Conservation (phyloP, 2,329 filamentous ascomycete genomes). For the Orbilia javanica region DNA sequence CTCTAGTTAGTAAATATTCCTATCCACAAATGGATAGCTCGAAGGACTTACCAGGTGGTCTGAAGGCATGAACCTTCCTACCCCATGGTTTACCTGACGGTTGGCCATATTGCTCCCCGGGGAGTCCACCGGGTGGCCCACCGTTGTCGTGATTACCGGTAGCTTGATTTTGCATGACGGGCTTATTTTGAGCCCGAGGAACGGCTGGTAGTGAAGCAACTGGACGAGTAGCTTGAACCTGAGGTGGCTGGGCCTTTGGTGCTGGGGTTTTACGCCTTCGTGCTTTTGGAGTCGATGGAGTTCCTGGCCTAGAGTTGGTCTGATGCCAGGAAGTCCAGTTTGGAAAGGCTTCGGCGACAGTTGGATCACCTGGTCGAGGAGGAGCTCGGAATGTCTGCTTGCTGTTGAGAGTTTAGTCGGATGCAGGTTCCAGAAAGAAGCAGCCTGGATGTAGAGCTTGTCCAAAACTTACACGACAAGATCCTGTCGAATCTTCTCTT, state of each 20-base stretch:
- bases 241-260: neutral
- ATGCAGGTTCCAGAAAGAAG: neutral
- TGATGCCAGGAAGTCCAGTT: neutral
- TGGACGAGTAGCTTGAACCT: neutral
- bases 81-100: neutral
- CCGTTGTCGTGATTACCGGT: neutral
- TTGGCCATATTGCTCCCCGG: too few relatives aligned
- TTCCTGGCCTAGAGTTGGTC: too few relatives aligned
- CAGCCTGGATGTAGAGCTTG: neutral
- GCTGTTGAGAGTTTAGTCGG: neutral
- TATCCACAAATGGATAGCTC: neutral
- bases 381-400: neutral
- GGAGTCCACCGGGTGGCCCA: too few relatives aligned
- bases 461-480: neutral
- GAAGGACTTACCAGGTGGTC: constrained; percentile 16
- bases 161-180: neutral
- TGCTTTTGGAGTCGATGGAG: neutral
- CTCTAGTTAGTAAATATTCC: neutral
- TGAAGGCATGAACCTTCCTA: constrained; percentile 15
- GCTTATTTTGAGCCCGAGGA: neutral
- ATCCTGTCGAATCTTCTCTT: neutral
- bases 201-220: neutral
- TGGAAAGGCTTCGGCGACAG: neutral
- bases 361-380: neutral
- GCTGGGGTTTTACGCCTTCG: neutral